Evolutionary conservation across 2,329 filamentous ascomycete genomes (phyloP), one percentile per base, ranked within the genome.

Genomic region (Pezicula radicicola): DNA sequence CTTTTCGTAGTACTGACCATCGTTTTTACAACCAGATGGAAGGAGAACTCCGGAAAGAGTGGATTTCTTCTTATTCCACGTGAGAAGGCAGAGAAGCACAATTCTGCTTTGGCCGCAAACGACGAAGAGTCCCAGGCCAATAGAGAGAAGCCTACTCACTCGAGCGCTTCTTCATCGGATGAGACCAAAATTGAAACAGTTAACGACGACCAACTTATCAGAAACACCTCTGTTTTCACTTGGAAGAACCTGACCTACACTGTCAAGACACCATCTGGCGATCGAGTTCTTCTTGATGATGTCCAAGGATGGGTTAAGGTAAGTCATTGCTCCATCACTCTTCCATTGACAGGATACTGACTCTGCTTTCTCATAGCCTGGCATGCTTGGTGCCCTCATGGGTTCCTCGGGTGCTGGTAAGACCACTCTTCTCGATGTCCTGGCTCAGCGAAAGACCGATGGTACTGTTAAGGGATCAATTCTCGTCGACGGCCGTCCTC

Each of bases 401-500:
- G 64, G 61, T 15, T 63, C 62, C n/a, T 65, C 46, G 7, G 79
- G 81, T 12, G 81, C 81, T 2, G 81, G 81, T n/a, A 85, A 85
- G 63, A 84, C 81, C 0, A 84, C 81, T 0, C 66, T 84, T 1
- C 70, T 84, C 6, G 78, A 84, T 63, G 76, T 77, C 2, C 67
- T 85, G 2, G 80, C 81, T 0, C 74, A 80, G 49, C 73, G 85
- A 15, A 81, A 89, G 67, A 91, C 89, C 0, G 93, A 92, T 83
- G 92, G 92, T 70, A 87, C 95, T 10, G 90, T 96, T 47, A 83
- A 81, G 5, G 92, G 92, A 46, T 88, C 93, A 59, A 93, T 96
- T 84, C 70, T 81, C 9, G 79, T 85, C 8, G 79, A 84, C 53
- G 81, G 81, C 25, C 78, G 76, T 21, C 85, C 83, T 25, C 83